Conservation (phyloP, 495 filamentous ascomycete species). For the Lepidopterella palustris region DNA sequence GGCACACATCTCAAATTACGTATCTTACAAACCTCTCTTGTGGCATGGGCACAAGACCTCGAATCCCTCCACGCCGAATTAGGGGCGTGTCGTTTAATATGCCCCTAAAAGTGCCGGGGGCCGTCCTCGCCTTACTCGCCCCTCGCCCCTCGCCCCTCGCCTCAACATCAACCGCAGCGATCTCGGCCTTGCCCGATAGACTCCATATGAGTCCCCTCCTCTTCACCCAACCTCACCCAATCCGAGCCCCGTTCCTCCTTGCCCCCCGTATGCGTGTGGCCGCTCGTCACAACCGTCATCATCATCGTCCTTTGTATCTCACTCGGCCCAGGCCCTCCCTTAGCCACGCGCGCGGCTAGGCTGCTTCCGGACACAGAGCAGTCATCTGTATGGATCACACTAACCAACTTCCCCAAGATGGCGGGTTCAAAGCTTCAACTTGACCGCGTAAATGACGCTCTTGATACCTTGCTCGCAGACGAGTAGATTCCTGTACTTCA, state of each 20-base stretch:
- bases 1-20: too few relatives aligned
- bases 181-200: too few relatives aligned
- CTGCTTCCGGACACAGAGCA: neutral
- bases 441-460: constrained; percentile 56
- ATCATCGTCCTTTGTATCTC: neutral
- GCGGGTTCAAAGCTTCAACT: constrained; percentile 61
- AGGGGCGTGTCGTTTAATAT: too few relatives aligned
- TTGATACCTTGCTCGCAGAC: constrained; percentile 55
- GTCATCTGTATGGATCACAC: constrained; percentile 15
- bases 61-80: too few relatives aligned
- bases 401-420: constrained; percentile 43
- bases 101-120: too few relatives aligned
- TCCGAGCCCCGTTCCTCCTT: neutral
- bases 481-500: constrained; percentile 51
- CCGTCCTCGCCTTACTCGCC: too few relatives aligned
- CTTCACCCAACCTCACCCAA: neutral
- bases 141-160: too few relatives aligned
- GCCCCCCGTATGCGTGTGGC: neutral
- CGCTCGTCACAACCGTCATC: neutral
- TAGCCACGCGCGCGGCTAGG: too few relatives aligned
- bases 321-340: neutral
- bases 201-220: neutral
- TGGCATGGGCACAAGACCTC: too few relatives aligned
- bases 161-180: too few relatives aligned
- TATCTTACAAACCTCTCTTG: too few relatives aligned